Conservation (phyloP, 257 asterid species). For the Plantago major region DNA sequence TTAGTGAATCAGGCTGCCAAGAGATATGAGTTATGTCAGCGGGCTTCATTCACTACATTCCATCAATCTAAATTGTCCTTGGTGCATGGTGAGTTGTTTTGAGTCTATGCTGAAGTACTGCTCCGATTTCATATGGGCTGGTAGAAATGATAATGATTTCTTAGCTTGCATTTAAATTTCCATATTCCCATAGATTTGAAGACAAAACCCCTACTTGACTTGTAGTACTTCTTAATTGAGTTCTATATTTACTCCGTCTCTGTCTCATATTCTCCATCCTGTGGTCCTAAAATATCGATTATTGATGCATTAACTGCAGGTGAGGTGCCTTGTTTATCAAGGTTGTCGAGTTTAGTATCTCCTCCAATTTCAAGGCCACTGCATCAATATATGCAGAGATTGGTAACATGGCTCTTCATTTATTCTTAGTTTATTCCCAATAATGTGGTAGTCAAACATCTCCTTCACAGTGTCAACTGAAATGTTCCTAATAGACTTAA, state of each 20-base stretch:
- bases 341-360: constrained; percentile 29
- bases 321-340: constrained; percentile 34
- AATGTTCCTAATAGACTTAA: too few relatives aligned
- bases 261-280: constrained; percentile 3
- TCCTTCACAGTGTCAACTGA: constrained; percentile 5
- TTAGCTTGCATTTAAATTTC: not conserved
- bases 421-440: not conserved
- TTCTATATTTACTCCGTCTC: not conserved
- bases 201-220: not conserved
- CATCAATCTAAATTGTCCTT: constrained; percentile 50
- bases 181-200: too few relatives aligned
- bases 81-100: constrained; percentile 42
- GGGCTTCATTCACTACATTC: constrained; percentile 37
- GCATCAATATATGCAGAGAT: constrained; percentile 45
- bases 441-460: not conserved
- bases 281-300: constrained; percentile 10
- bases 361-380: constrained; percentile 49
- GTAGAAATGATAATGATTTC: not conserved
- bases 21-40: constrained; percentile 40
- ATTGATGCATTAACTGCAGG: constrained; percentile 39
- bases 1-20: constrained; percentile 54
- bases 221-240: not conserved
- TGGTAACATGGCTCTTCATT: constrained; percentile 33
- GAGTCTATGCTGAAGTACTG: not conserved
- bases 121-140: not conserved